Evolutionary conservation across 441 rosid genomes (phyloP), one percentile per base, ranked within the genome.

Genomic region (Isatis lusitanica): DNA sequence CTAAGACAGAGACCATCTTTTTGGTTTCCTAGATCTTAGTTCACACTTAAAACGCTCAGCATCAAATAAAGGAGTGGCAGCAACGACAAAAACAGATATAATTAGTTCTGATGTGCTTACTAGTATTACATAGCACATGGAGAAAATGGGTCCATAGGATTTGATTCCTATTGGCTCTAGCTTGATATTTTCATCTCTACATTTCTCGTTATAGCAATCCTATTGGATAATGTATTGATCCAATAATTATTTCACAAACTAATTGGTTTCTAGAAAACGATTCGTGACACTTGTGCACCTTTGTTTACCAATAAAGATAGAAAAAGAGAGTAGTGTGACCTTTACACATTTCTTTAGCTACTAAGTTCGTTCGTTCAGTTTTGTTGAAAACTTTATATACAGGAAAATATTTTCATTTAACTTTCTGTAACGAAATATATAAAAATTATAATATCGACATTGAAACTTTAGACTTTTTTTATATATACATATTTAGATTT

Each of bases 1-100:
- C 74, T 61, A 53, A 66, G 80, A 72, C 70, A 71, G 73, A 61
- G 38, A 52, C 67, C 73, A 65, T 59, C 30, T 21, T 68, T 63
- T 40, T 10, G 8, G 48, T 15, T 63, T 11, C 4, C 3, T 63
- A 59, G 76, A 76, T 76, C 68, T 70, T 48, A 71, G 68, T 76
- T 70, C 80, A 76, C 76, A 76, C 75, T 58, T 71, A 7, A 28
- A 38, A 63, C 36, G n/a, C 47, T 70, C 33, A 63, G 53, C 66
- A 69, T 70, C 71, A 70, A n/a, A n/a, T n/a, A n/a, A 76, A 63
- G 28, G 11, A 69, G 65, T 48, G 31, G 38, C 63, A 53, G 55
- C 64, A 62, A 38, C 28, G 44, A 63, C 74, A 69, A 69, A 63
- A 57, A 11, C 71, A 63, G 53, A 70, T 26, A 51, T 39, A 39